These are phyloP conservation scores for Aegilops umbellulata DNA, from an alignment of 176 grass and related monocot species.

Conservation along the genomic window DNA sequence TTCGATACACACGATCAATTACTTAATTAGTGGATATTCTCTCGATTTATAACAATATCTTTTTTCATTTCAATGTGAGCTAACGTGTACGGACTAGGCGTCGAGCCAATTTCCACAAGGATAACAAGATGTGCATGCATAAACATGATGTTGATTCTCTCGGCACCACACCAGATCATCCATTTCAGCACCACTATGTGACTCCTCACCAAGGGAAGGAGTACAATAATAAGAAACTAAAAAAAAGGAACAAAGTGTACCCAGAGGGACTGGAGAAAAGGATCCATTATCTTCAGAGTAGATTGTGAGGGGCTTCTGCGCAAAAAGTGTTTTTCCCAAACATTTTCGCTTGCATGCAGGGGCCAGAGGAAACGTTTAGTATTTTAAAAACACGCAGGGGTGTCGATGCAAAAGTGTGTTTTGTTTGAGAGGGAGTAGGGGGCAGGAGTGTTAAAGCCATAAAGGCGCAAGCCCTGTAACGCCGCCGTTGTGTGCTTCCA, in stretches of 20 bases:
- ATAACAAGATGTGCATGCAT: neutral
- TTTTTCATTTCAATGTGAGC: neutral
- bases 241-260: neutral
- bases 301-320: neutral
- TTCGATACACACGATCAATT: neutral
- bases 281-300: neutral
- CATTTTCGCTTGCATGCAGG: neutral
- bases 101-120: neutral
- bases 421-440: neutral
- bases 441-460: constrained; percentile 17
- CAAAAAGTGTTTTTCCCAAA: neutral
- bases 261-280: neutral
- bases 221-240: neutral
- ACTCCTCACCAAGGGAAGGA: neutral
- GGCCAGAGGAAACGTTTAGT: neutral
- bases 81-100: neutral
- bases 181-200: neutral
- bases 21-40: neutral
- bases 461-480: constrained; percentile 42
- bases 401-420: neutral
- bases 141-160: neutral
- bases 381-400: neutral
- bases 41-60: neutral
- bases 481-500: constrained; percentile 32
- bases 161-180: neutral